Conservation (phyloP, 2,329 filamentous ascomycete genomes). For the Graphilbum ipis-grandicollis region DNA sequence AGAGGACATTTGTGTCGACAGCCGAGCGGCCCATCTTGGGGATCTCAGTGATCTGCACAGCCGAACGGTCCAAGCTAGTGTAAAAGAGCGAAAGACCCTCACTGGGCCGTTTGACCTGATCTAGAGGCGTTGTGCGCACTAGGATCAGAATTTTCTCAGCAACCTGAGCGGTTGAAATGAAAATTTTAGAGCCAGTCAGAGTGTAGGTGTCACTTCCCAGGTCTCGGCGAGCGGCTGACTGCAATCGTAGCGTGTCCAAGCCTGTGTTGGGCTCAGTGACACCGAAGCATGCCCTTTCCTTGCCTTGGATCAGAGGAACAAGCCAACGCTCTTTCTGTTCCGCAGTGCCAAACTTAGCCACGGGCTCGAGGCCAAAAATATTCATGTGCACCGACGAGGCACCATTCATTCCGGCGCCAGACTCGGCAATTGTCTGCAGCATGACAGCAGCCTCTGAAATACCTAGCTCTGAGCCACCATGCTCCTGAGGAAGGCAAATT, state of each 20-base stretch:
- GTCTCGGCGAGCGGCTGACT: conserved; percentile 38
- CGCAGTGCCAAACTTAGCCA: conserved; percentile 53
- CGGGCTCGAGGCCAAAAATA: conserved; percentile 57
- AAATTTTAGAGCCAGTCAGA: conserved; percentile 68
- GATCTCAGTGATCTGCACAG: conserved; percentile 51
- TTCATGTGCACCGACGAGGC: conserved; percentile 46
- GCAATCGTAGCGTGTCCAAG: conserved; percentile 57
- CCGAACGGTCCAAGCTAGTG: conserved; percentile 50
- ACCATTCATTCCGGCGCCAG: conserved; percentile 59
- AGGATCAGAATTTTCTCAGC: conserved; percentile 70
- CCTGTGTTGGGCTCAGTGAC: conserved; percentile 74
- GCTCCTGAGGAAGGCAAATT: conserved; percentile 56
- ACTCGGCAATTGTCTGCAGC: conserved; percentile 64
- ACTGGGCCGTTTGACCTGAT: conserved; percentile 14
- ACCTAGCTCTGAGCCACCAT: conserved; percentile 57
- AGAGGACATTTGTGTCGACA: conserved; percentile 72
- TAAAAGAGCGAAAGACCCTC: conserved; percentile 63
- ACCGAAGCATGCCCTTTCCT: conserved; percentile 60
- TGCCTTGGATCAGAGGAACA: conserved; percentile 53
- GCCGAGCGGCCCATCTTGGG: conserved; percentile 74
- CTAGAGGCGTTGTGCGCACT: conserved; percentile 42
- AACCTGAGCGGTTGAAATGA: conserved; percentile 74
- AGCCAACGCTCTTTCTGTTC: conserved; percentile 48
- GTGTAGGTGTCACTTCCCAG: conserved; percentile 33
- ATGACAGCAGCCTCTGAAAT: conserved; percentile 77